Conservation (phyloP, 2,329 filamentous ascomycete genomes). For the Talaromyces sp. region DNA sequence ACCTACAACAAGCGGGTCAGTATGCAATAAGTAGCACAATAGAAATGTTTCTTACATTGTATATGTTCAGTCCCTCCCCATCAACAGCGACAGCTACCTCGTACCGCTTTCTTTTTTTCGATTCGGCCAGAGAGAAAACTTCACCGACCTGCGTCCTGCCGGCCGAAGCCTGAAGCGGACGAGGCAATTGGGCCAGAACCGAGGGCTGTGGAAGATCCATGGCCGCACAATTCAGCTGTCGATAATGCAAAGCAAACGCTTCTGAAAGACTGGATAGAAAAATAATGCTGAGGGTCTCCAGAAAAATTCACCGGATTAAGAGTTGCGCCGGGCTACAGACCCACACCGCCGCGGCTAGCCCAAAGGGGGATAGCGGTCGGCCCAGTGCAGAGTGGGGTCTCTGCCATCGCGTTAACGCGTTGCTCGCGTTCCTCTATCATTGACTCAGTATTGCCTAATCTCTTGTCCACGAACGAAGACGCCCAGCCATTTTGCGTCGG, state of each 20-base stretch:
- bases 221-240: background rate
- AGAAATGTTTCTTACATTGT: slow-evolving; percentile 46
- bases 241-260: background rate
- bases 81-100: slow-evolving; percentile 57
- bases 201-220: slow-evolving; percentile 44
- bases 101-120: slow-evolving; percentile 58
- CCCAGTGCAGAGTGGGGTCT: background rate
- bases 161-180: slow-evolving; percentile 34
- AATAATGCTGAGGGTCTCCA: background rate
- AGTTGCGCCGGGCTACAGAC: background rate
- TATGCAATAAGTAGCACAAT: background rate
- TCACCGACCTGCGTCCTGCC: slow-evolving; percentile 38
- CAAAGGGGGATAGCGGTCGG: background rate
- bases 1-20: slow-evolving; percentile 39
- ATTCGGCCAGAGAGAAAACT: slow-evolving; percentile 50
- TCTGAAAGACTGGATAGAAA: background rate
- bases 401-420: background rate
- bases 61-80: slow-evolving; percentile 58
- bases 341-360: background rate
- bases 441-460: background rate
- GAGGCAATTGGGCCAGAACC: slow-evolving; percentile 42
- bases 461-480: background rate
- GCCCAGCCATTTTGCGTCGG: background rate
- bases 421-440: background rate
- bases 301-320: slow-evolving; percentile 1